Percentiles rank a stretch among this genome's conserved stretches.
Conservation (phyloP, 2,329 filamentous ascomycete genomes). For the Pseudohalonectria lignicola region DNA sequence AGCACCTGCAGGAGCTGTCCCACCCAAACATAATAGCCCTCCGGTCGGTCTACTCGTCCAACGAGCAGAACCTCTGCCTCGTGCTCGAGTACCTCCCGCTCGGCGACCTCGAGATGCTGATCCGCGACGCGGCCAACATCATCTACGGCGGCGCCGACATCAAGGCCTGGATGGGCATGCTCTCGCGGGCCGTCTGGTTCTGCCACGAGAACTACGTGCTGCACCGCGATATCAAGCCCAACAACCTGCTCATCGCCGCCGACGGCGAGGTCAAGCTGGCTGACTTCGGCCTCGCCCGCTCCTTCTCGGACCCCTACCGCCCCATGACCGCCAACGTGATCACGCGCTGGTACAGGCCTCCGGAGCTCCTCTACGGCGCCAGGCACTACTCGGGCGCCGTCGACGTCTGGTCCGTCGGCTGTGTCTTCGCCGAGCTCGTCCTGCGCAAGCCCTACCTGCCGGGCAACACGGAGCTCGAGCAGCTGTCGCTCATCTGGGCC, state of each 20-base stretch:
- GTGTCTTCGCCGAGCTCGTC: conserved; percentile 86
- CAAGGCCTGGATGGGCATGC: conserved; percentile 98
- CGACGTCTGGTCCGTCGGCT: conserved; percentile 88
- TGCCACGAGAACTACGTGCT: conserved; percentile 91
- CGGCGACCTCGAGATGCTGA: conserved; percentile 92
- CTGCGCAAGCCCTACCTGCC: conserved; percentile 74
- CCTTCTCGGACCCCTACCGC: conserved; percentile 78
- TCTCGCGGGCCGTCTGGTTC: conserved; percentile 87
- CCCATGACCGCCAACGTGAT: conserved; percentile 93
- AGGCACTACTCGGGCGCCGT: conserved; percentile 83
- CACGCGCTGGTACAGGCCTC: conserved; percentile 92
- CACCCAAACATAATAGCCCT: conserved; percentile 95
- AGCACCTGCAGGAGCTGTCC: conserved; percentile 84
- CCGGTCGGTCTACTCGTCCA: conserved; percentile 86
- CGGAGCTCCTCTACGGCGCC: conserved; percentile 85
- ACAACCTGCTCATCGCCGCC: conserved; percentile 89
- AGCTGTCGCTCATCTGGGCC: conserved; percentile 74
- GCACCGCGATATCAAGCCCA: conserved; percentile 97
- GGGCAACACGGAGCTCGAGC: conserved; percentile 75
- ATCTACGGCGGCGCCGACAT: conserved; percentile 82
- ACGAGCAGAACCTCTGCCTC: conserved; percentile 91
- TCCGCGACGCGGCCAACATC: conserved; percentile 69
- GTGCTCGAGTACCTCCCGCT: conserved; percentile 88
- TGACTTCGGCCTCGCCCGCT: conserved; percentile 90
- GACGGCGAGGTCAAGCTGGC: conserved; percentile 92